Percentiles rank a stretch among this genome's conserved stretches.
Evolutionary conservation across 2,329 filamentous ascomycete genomes (phyloP).

Genomic region (Hansfordia pulvinata): DNA sequence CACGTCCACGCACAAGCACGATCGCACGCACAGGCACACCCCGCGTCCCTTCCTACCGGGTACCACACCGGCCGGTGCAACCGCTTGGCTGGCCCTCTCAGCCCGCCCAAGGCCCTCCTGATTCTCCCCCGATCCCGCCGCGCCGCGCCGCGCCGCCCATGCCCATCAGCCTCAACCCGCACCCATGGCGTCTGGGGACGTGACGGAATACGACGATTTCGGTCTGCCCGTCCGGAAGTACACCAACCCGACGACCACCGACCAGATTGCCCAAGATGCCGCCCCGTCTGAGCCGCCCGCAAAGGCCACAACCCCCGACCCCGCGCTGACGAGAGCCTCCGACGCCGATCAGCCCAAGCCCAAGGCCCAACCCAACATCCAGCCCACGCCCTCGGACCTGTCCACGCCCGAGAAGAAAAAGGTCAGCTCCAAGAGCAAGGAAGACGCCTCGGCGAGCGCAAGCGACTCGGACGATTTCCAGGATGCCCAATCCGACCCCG

Average conservation of each 20-base stretch:
- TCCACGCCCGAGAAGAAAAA: too few species aligned
- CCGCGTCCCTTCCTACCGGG: too few species aligned
- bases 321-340: slow-evolving; percentile 10
- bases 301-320: slow-evolving; percentile 8
- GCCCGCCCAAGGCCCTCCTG: too few species aligned
- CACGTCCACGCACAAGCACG: too few species aligned
- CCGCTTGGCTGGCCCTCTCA: too few species aligned
- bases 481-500: slow-evolving; percentile 19
- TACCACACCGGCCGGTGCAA: too few species aligned
- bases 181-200: slow-evolving; percentile 16
- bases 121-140: slow-evolving; percentile 7
- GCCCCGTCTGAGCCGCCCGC: too few species aligned
- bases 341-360: too few species aligned
- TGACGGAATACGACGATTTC: slow-evolving; percentile 53
- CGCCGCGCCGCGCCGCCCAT: slow-evolving; percentile 13
- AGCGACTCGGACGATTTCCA: slow-evolving; percentile 25
- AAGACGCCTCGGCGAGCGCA: slow-evolving; percentile 16
- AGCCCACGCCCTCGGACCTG: too few species aligned
- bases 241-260: slow-evolving; percentile 14
- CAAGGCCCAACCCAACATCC: slow-evolving; percentile 2
- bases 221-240: slow-evolving; percentile 49
- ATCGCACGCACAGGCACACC: too few species aligned
- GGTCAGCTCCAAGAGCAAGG: slow-evolving; percentile 8
- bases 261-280: background rate
- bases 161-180: slow-evolving; percentile 15